A percentile compares a stretch with the other conserved stretches of the same genome.
Evolutionary conservation across 345 rosid genomes (phyloP).

Genomic region (Eucalyptus fibrosa): DNA sequence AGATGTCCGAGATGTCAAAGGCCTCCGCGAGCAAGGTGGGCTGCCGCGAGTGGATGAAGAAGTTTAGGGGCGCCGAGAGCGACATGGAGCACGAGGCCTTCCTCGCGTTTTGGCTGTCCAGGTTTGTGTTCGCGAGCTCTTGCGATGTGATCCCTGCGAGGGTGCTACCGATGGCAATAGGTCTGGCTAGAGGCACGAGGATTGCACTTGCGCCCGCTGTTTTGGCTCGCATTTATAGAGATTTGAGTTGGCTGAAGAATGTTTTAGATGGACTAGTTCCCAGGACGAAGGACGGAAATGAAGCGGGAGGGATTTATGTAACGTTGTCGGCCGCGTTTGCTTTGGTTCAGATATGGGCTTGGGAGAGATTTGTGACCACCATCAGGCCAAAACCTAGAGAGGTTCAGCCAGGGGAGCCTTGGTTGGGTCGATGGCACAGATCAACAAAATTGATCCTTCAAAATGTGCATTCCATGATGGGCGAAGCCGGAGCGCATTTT

Average conservation of each 20-base stretch:
- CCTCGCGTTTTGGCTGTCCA: constrained; percentile 21
- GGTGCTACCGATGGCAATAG: constrained; percentile 7
- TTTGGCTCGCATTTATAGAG: constrained; percentile 23
- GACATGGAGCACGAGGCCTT: constrained; percentile 35
- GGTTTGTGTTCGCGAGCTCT: constrained; percentile 5
- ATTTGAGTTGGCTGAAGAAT: constrained; percentile 9
- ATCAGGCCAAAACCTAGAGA: constrained; percentile 10
- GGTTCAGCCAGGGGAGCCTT: constrained; percentile 5
- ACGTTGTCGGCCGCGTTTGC: constrained; percentile 7
- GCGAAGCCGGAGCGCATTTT: not conserved
- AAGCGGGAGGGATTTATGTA: not conserved
- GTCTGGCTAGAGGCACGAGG: constrained; percentile 20
- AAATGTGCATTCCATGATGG: constrained; percentile 8
- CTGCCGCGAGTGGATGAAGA: not conserved
- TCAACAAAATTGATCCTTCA: not conserved
- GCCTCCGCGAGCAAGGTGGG: not conserved
- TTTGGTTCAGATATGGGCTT: constrained; percentile 21
- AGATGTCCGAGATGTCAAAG: not conserved
- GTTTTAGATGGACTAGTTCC: not conserved
- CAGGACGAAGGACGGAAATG: not conserved
- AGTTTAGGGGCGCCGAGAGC: constrained; percentile 4
- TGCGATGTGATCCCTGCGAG: not conserved
- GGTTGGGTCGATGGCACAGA: constrained; percentile 21
- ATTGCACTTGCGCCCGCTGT: constrained; percentile 34
- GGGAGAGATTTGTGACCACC: constrained; percentile 23